Evolutionary conservation across 1,284 basidiomycete genomes (phyloP).

Genomic region (Chondrostereum purpureum): DNA sequence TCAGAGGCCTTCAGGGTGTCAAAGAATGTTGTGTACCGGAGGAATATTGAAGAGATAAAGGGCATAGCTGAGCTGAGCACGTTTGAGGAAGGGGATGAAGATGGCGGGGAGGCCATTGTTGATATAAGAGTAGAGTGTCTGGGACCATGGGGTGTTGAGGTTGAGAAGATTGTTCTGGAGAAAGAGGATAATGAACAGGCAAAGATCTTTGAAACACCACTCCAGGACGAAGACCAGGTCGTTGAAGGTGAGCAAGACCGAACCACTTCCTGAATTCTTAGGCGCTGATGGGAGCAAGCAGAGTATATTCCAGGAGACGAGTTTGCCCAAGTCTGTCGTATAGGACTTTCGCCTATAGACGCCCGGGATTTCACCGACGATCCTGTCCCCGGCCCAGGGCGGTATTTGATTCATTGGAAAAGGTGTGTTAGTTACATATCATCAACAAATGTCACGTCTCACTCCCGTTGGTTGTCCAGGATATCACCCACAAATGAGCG

Average conservation of each 20-base stretch:
- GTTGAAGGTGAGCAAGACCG: slow-evolving; percentile 24
- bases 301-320: slow-evolving; percentile 61
- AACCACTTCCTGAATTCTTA: too few species aligned
- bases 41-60: slow-evolving; percentile 27
- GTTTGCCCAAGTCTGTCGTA: slow-evolving; percentile 47
- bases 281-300: too few species aligned
- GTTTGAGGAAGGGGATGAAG: slow-evolving; percentile 45
- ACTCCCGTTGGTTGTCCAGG: slow-evolving; percentile 22
- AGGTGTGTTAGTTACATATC: too few species aligned
- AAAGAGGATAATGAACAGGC: slow-evolving; percentile 41
- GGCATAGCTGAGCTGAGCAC: slow-evolving; percentile 49
- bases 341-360: slow-evolving; percentile 40
- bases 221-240: slow-evolving; percentile 25
- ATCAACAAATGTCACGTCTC: slow-evolving; percentile 18
- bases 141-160: slow-evolving; percentile 45
- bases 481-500: slow-evolving; percentile 34
- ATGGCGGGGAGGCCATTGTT: slow-evolving; percentile 51
- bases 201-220: slow-evolving; percentile 38
- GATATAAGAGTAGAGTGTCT: slow-evolving; percentile 42
- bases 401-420: slow-evolving; percentile 60
- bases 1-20: slow-evolving; percentile 45
- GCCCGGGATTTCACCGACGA: slow-evolving; percentile 27
- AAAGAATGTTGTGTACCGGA: slow-evolving; percentile 45
- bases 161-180: slow-evolving; percentile 43
- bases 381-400: slow-evolving; percentile 42